phyloP scores from a whole-genome alignment of 495 filamentous ascomycete species.

The Hypoxylon fragiforme region DNA sequence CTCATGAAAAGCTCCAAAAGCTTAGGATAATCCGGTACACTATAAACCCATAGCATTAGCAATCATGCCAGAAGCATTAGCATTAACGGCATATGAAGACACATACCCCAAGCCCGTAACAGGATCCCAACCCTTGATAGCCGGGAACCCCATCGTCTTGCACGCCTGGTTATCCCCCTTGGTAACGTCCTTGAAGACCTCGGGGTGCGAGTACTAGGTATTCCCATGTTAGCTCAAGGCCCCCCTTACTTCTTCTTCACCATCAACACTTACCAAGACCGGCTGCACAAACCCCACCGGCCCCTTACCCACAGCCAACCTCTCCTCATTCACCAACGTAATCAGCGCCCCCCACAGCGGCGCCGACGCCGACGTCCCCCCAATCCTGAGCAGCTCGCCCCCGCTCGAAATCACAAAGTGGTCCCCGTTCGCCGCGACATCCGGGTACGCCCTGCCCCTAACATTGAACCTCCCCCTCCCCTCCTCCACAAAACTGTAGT shows the following conservation, averaged over 20 bases:
- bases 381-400: constrained; percentile 51
- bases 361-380: constrained; percentile 40
- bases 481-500: constrained; percentile 22
- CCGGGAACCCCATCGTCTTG: constrained; percentile 57
- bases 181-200: constrained; percentile 63
- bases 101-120: constrained; percentile 60
- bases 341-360: constrained; percentile 52
- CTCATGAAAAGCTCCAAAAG: constrained; percentile 42
- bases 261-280: constrained; percentile 40
- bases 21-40: constrained; percentile 41
- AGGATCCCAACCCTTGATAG: constrained; percentile 61
- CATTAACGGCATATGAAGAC: constrained; percentile 10
- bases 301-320: constrained; percentile 56
- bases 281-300: constrained; percentile 68
- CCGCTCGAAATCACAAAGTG: constrained; percentile 56
- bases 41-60: constrained; percentile 22
- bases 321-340: constrained; percentile 66
- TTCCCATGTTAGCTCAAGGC: neutral
- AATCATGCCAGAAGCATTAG: neutral
- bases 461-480: constrained; percentile 50
- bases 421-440: constrained; percentile 62
- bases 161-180: constrained; percentile 62
- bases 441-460: constrained; percentile 61
- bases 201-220: constrained; percentile 56
- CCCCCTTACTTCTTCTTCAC: neutral